Conservation (phyloP, 495 filamentous ascomycete species). For the Talaromyces adpressus region DNA sequence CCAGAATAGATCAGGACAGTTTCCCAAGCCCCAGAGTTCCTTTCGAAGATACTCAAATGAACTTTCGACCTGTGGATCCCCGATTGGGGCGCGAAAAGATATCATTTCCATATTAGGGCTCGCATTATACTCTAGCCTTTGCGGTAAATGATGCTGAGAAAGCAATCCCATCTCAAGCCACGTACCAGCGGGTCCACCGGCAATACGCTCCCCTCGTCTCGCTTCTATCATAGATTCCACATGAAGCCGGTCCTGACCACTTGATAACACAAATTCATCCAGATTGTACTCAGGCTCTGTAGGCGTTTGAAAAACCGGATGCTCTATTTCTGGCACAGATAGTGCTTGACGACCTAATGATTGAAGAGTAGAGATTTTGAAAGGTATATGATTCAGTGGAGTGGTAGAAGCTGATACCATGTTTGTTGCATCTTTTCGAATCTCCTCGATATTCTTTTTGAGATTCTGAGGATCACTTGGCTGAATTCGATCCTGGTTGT, state of each 20-base stretch:
- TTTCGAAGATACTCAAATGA: constrained; percentile 1
- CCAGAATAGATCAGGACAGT: constrained; percentile 3
- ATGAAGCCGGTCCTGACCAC: constrained; percentile 5
- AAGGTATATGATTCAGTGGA: not conserved
- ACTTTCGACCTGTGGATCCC: not conserved
- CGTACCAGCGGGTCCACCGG: constrained; percentile 1
- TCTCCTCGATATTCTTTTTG: not conserved
- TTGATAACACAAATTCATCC: constrained; percentile 4
- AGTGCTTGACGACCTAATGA: not conserved
- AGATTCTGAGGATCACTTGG: not conserved
- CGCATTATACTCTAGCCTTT: not conserved
- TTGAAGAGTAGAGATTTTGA: not conserved
- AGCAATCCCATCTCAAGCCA: not conserved
- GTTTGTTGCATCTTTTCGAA: not conserved
- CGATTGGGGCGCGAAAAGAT: constrained; percentile 1
- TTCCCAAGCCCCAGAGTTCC: not conserved
- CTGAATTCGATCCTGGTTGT: constrained; percentile 4
- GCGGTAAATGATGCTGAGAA: constrained; percentile 3
- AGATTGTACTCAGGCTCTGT: constrained; percentile 6
- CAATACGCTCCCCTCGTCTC: constrained; percentile 1
- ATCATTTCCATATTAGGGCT: constrained; percentile 1
- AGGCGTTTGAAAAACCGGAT: constrained; percentile 9
- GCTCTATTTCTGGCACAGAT: constrained; percentile 7
- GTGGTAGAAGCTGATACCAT: not conserved
- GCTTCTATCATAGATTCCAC: constrained; percentile 10